Evolutionary conservation across 768 basidiomycete genomes (phyloP).

Genomic region (Heimioporus sp.): DNA sequence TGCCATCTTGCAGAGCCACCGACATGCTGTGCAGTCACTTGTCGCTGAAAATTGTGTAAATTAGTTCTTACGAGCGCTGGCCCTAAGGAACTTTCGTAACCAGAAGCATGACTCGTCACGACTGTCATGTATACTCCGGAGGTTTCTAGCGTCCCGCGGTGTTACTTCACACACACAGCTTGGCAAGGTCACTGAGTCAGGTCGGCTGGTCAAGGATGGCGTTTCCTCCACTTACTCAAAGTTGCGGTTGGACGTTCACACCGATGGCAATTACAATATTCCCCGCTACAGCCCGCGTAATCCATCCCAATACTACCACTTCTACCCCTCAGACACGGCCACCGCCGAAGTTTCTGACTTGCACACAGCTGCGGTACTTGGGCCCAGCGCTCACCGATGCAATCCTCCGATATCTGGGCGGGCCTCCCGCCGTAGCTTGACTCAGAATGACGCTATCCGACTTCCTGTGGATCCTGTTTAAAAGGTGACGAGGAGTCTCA

Average conservation of each 20-base stretch:
- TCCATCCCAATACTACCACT: slow-evolving; percentile 3
- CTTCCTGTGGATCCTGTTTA: slow-evolving; percentile 26
- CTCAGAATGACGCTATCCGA: slow-evolving; percentile 19
- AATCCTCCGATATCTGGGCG: slow-evolving; percentile 1
- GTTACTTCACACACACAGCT: slow-evolving; percentile 30
- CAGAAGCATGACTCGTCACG: neutral
- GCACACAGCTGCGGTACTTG: slow-evolving; percentile 20
- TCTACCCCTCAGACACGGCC: slow-evolving; percentile 17
- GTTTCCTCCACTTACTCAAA: slow-evolving; percentile 18
- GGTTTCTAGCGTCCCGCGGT: slow-evolving; percentile 7
- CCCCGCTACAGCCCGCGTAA: slow-evolving; percentile 14
- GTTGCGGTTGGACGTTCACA: slow-evolving; percentile 13
- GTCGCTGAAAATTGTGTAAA: neutral
- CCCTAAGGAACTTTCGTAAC: neutral
- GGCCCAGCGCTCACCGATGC: slow-evolving; percentile 6
- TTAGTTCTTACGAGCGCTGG: neutral
- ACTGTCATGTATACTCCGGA: slow-evolving; percentile 5
- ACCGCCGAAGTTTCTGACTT: slow-evolving; percentile 2
- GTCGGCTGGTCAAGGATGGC: slow-evolving; percentile 27
- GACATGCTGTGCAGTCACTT: slow-evolving; percentile 9
- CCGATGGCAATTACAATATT: slow-evolving; percentile 20
- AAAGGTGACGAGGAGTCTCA: slow-evolving; percentile 10
- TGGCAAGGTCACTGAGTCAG: slow-evolving; percentile 23
- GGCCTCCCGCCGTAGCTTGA: slow-evolving; percentile 22
- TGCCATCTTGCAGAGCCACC: neutral